Base-by-base conservation (phyloP, 192 early-diverging fungal species). In the Coemansia erecta region DNA sequence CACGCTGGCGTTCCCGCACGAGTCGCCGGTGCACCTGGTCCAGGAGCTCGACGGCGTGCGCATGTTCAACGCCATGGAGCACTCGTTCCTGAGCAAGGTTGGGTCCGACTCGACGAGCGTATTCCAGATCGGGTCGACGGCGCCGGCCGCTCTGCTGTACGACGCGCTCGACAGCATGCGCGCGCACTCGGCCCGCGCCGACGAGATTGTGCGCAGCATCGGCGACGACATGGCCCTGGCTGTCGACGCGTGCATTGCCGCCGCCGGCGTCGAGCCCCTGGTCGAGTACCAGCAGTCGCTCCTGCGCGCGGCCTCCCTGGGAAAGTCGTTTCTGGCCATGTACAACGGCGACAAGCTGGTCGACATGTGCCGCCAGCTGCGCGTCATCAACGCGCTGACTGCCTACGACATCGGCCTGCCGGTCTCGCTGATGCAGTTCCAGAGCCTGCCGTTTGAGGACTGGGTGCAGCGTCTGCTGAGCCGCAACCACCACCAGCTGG, bases 61-160 rank as follows among this genome's bases (percentile, higher is more conserved):
- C 17, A 88, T 99, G 48, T 89, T 99, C 40, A 92, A 85, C 39
- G 86, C 78, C 21, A 84, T 87, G 23, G 85, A 82, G 48, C 95
- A 92, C 73, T 92, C 93, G 68, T 89, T 98, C 39, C 68, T 98
- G 10, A 84, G 91, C 62, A 89, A 89, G 64, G 93, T 99, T 22
- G 44, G 60, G 39, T 60, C 75, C 12, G 70, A 74, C 0, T 55
- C 66, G 24, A 58, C 55, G 22, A 76, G 53, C 47, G 86, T 98
- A 28, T 98, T 98, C 66, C 90, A 90, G 66, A 92, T 98, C 60
- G 98, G 98, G 9, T 97, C 95, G 8, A 97, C 95, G 5, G 81
- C 88, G 8, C 87, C 98, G 37, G 89, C 91, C 1, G 96, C 98
- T 6, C 90, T 98, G 69, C 78, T 99, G 28, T 98, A 84, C 58